Conservation (phyloP, 2,329 filamentous ascomycete genomes). For the Penicillium rolfsii region DNA sequence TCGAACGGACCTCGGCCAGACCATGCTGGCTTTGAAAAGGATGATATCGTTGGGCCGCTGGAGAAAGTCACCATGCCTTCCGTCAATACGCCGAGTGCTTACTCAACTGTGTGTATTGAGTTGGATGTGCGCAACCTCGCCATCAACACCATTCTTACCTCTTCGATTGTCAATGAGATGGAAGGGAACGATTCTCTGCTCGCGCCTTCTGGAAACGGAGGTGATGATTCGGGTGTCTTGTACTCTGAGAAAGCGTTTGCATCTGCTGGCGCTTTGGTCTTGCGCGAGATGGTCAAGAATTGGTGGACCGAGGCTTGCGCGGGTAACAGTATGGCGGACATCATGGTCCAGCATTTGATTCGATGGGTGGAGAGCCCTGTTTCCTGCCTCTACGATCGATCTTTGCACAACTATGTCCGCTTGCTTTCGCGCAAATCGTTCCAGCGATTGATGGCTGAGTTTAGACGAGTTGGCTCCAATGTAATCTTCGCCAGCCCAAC, state of each 20-base stretch:
- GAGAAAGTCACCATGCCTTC: conserved; percentile 90
- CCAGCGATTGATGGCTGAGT: conserved; percentile 95
- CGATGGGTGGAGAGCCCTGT: conserved; percentile 95
- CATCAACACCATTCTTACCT: conserved; percentile 97
- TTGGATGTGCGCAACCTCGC: conserved; percentile 90
- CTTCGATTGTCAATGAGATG: conserved; percentile 92
- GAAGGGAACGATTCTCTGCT: conserved; percentile 88
- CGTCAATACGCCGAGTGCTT: conserved; percentile 90
- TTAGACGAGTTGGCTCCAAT: conserved; percentile 90
- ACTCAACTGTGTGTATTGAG: conserved; percentile 95
- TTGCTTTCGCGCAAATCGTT: conserved; percentile 98
- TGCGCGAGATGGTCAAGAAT: conserved; percentile 96
- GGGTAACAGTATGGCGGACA: conserved; percentile 91
- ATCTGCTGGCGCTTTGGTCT: conserved; percentile 83
- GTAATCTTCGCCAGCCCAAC: conserved; percentile 94
- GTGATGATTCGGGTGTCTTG: conserved; percentile 67
- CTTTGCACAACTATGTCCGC: conserved; percentile 94
- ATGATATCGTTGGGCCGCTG: conserved; percentile 80
- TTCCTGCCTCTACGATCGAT: conserved; percentile 92
- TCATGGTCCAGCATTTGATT: conserved; percentile 95
- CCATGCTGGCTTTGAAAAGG: conserved; percentile 92
- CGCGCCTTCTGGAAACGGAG: conserved; percentile 72
- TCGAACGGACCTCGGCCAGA: conserved; percentile 83
- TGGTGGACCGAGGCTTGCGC: conserved; percentile 97
- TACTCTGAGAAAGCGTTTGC: conserved; percentile 90